These are phyloP conservation scores for Trichoderma gamsii DNA, from an alignment of 495 filamentous ascomycete species.

Conservation along the genomic window DNA sequence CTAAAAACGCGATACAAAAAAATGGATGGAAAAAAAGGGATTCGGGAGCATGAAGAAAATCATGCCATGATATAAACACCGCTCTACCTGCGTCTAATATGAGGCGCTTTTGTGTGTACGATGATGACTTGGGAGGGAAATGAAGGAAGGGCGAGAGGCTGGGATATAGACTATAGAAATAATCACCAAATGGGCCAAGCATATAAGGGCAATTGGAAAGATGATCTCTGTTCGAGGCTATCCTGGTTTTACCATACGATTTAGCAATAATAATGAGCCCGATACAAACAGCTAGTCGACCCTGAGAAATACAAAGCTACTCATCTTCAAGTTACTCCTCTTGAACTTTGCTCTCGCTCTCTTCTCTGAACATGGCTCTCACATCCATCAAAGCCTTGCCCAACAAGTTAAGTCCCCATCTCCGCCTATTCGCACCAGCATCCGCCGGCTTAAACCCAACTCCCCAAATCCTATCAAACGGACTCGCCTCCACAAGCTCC, in stretches of 20 bases:
- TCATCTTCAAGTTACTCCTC: constrained; percentile 15
- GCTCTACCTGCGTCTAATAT: constrained; percentile 1
- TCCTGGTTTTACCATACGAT: neutral
- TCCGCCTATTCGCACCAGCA: constrained; percentile 39
- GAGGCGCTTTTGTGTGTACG: constrained; percentile 2
- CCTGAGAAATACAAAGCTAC: neutral
- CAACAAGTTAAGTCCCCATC: constrained; percentile 64
- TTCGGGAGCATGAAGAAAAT: neutral
- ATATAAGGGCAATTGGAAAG: neutral
- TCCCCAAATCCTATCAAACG: constrained; percentile 61
- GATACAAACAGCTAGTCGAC: neutral
- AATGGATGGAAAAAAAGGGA: neutral
- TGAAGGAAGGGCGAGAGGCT: neutral
- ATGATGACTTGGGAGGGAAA: neutral
- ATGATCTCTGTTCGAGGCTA: neutral
- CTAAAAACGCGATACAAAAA: constrained; percentile 3
- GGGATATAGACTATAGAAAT: constrained; percentile 9
- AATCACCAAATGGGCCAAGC: neutral
- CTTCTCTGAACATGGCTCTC: constrained; percentile 43
- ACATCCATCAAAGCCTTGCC: constrained; percentile 47
- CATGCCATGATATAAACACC: constrained; percentile 9
- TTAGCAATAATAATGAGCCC: neutral
- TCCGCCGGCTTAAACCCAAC: constrained; percentile 50
- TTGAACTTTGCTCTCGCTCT: constrained; percentile 25
- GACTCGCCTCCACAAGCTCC: constrained; percentile 59